Evolutionary conservation across 2,329 filamentous ascomycete genomes (phyloP).

Genomic region (Aspergillus viridinutans): DNA sequence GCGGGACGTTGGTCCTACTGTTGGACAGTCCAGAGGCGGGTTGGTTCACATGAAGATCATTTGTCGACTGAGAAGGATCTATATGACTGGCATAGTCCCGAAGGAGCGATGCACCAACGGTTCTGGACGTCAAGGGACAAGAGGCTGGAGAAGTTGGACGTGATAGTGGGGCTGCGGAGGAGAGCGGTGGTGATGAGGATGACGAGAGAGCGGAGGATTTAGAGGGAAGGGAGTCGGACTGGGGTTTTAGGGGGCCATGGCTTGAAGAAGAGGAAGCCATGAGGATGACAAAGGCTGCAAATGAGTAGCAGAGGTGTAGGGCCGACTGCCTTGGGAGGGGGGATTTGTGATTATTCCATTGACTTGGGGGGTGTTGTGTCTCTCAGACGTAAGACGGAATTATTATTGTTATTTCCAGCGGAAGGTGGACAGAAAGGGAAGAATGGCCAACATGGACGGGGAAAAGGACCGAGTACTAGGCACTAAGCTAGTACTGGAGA

Average conservation of each 20-base stretch:
- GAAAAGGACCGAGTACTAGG: not conserved
- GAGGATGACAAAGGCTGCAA: not conserved
- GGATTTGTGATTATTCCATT: not conserved
- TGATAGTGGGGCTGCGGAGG: slow-evolving; percentile 20
- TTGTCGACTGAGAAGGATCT: slow-evolving; percentile 38
- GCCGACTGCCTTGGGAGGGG: not conserved
- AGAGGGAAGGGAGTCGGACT: slow-evolving; percentile 12
- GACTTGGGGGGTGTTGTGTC: not conserved
- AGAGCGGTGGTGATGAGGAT: slow-evolving; percentile 17
- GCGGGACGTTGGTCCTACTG: slow-evolving; percentile 16
- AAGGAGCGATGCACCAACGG: slow-evolving; percentile 37
- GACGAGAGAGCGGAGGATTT: slow-evolving; percentile 14
- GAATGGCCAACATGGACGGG: not conserved
- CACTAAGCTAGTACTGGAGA: not conserved
- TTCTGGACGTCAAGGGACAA: slow-evolving; percentile 19
- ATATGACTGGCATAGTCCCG: slow-evolving; percentile 43
- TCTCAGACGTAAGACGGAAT: not conserved
- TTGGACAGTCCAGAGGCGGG: slow-evolving; percentile 15
- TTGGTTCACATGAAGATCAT: slow-evolving; percentile 27
- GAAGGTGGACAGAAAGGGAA: not conserved
- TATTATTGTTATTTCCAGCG: not conserved
- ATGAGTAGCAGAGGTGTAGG: not conserved
- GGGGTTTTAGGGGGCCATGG: slow-evolving; percentile 13
- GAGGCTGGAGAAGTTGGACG: slow-evolving; percentile 13
- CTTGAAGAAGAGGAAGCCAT: slow-evolving; percentile 18